Evolutionary conservation across 352 stramenopile species (phyloP).

Genomic region (Sclerospora graminicola): DNA sequence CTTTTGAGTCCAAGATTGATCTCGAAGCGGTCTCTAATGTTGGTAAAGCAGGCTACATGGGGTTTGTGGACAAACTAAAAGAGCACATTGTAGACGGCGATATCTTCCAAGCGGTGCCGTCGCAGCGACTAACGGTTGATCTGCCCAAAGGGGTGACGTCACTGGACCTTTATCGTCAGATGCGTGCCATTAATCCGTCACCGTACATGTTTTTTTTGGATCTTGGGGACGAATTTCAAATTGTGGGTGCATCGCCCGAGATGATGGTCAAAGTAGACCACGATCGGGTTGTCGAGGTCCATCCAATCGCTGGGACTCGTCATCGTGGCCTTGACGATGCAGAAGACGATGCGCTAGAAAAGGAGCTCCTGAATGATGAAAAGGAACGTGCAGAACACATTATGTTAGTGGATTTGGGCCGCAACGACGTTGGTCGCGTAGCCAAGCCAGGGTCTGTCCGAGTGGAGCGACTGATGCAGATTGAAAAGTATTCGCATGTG

Average conservation of each 20-base stretch:
- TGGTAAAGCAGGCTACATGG: constrained; percentile 75
- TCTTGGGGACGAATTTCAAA: constrained; percentile 74
- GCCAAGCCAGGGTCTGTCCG: constrained; percentile 68
- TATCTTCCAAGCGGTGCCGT: constrained; percentile 86
- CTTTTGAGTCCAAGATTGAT: constrained; percentile 38
- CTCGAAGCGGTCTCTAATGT: constrained; percentile 75
- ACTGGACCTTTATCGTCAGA: constrained; percentile 83
- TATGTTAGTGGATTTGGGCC: constrained; percentile 87
- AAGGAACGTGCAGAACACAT: constrained; percentile 89
- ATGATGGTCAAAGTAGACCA: constrained; percentile 87
- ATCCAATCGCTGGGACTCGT: constrained; percentile 85
- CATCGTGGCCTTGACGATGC: constrained; percentile 76
- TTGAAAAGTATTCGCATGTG: constrained; percentile 88
- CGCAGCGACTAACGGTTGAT: constrained; percentile 63
- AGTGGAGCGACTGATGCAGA: constrained; percentile 83
- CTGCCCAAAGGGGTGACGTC: constrained; percentile 54
- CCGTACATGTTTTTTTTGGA: constrained; percentile 89
- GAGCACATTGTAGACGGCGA: constrained; percentile 84
- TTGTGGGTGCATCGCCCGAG: constrained; percentile 80
- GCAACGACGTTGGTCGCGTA: constrained; percentile 85
- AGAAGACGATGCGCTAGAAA: constrained; percentile 71
- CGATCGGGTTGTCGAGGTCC: constrained; percentile 75
- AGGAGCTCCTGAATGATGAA: constrained; percentile 75
- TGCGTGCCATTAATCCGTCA: constrained; percentile 83
- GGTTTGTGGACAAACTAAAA: constrained; percentile 82